These are phyloP conservation scores for Eremomyces bilateralis DNA, from an alignment of 495 filamentous ascomycete species.

Conservation along the genomic window DNA sequence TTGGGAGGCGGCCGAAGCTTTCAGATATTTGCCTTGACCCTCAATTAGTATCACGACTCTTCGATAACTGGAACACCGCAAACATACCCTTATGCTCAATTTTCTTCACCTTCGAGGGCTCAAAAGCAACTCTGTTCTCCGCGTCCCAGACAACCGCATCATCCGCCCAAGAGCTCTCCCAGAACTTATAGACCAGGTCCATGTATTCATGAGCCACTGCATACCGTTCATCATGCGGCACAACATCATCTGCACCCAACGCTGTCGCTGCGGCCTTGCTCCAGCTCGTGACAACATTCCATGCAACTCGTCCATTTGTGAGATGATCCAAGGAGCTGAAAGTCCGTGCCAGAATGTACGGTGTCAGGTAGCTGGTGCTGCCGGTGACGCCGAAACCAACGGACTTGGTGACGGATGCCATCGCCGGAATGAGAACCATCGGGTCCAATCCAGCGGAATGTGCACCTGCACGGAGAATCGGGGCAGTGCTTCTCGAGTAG, in stretches of 20 bases:
- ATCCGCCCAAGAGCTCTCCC: constrained; percentile 43
- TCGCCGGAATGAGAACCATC: constrained; percentile 23
- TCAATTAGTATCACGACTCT: too few species aligned
- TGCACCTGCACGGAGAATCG: constrained; percentile 22
- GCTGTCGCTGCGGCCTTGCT: constrained; percentile 41
- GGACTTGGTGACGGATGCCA: constrained; percentile 20
- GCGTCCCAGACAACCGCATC: constrained; percentile 37
- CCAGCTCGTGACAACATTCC: constrained; percentile 47
- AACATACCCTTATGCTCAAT: constrained; percentile 37
- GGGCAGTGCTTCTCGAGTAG: background rate
- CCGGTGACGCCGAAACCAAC: constrained; percentile 47
- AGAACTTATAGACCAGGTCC: constrained; percentile 43
- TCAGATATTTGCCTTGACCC: constrained; percentile 45
- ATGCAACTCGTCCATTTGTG: constrained; percentile 37
- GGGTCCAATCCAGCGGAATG: constrained; percentile 38
- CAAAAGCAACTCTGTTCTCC: constrained; percentile 30
- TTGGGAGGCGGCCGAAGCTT: constrained; percentile 40
- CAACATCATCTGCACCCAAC: constrained; percentile 29
- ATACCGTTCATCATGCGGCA: constrained; percentile 45
- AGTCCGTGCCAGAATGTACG: constrained; percentile 39
- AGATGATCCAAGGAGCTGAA: constrained; percentile 43
- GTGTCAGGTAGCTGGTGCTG: constrained; percentile 40
- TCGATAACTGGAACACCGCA: too few species aligned
- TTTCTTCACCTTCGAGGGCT: constrained; percentile 30
- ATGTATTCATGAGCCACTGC: constrained; percentile 43